Evolutionary conservation across 208 protist species (phyloP).

Genomic region (Acanthamoeba castellanii): DNA sequence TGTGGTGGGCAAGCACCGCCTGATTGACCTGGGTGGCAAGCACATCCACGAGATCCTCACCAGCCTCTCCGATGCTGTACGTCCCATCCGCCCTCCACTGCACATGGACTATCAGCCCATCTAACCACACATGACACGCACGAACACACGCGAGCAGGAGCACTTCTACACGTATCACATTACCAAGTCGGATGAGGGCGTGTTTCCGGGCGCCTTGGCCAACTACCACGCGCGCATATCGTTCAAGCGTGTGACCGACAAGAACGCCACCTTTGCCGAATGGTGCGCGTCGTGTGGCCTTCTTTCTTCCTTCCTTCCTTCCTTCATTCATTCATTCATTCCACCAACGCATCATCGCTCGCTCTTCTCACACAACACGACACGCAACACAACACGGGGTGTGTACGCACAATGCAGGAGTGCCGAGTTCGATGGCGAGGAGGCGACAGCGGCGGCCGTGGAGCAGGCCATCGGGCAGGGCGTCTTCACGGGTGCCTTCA

Average conservation of each 20-base stretch:
- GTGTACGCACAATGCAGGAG: neutral
- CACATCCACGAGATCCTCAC: neutral
- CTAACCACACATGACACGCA: too few relatives aligned
- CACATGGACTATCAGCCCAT: too few relatives aligned
- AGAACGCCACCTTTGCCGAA: conserved; percentile 16
- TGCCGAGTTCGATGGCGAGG: conserved; percentile 14
- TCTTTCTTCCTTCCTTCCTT: neutral
- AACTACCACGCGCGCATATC: conserved; percentile 30
- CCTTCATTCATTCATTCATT: too few relatives aligned
- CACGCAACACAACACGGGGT: neutral
- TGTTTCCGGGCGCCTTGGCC: neutral
- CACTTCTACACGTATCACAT: conserved; percentile 26
- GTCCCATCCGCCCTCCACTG: too few relatives aligned
- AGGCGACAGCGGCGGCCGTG: neutral
- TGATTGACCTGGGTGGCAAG: neutral
- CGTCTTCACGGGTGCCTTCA: neutral
- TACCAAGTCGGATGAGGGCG: neutral
- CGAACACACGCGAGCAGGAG: neutral
- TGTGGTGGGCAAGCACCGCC: neutral
- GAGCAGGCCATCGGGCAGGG: neutral
- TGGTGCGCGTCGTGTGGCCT: neutral
- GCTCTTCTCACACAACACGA: neutral
- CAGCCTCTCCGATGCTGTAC: neutral
- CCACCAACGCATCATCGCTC: too few relatives aligned
- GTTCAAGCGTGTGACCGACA: conserved; percentile 45